Evolutionary conservation across 1,139 yeast species (phyloP).

Genomic region (Candida tetrigidarum): DNA sequence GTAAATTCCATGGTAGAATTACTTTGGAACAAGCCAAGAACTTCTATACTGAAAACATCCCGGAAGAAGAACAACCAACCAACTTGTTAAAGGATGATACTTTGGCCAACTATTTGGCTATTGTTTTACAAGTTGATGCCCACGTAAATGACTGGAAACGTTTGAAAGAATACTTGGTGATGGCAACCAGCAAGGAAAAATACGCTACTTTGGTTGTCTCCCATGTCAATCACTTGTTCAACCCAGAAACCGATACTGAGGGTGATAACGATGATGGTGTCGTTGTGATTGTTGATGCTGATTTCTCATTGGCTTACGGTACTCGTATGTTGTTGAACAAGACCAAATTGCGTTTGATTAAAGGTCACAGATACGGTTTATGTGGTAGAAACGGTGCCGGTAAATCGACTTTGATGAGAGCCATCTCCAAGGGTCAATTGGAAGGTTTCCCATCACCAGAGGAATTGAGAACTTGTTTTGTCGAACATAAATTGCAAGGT

Average conservation of each 20-base stretch:
- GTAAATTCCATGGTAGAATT: slow-evolving; percentile 78
- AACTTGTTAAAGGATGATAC: slow-evolving; percentile 26
- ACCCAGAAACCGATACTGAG: slow-evolving; percentile 61
- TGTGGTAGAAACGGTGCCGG: slow-evolving; percentile 99
- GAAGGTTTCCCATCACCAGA: slow-evolving; percentile 99
- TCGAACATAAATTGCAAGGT: slow-evolving; percentile 99
- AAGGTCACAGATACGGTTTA: slow-evolving; percentile 99
- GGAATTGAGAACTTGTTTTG: slow-evolving; percentile 98
- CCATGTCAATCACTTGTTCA: slow-evolving; percentile 66
- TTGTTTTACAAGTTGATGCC: slow-evolving; percentile 69
- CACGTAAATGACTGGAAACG: slow-evolving; percentile 92
- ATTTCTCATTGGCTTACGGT: slow-evolving; percentile 99
- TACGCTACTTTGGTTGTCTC: slow-evolving; percentile 52
- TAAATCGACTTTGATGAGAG: slow-evolving; percentile 99
- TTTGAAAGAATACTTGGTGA: slow-evolving; percentile 55
- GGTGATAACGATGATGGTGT: slow-evolving; percentile 69
- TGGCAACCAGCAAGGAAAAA: slow-evolving; percentile 20
- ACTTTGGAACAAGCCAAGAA: slow-evolving; percentile 56
- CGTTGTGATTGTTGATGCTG: slow-evolving; percentile 84
- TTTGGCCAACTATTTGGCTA: slow-evolving; percentile 50
- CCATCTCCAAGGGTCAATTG: slow-evolving; percentile 99
- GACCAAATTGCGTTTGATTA: slow-evolving; percentile 98
- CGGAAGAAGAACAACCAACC: slow-evolving; percentile 24
- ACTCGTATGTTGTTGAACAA: slow-evolving; percentile 99
- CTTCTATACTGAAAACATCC: slow-evolving; percentile 42